phyloP scores from a whole-genome alignment of 2,329 filamentous ascomycete genomes.

The Diplocarpon mali region DNA sequence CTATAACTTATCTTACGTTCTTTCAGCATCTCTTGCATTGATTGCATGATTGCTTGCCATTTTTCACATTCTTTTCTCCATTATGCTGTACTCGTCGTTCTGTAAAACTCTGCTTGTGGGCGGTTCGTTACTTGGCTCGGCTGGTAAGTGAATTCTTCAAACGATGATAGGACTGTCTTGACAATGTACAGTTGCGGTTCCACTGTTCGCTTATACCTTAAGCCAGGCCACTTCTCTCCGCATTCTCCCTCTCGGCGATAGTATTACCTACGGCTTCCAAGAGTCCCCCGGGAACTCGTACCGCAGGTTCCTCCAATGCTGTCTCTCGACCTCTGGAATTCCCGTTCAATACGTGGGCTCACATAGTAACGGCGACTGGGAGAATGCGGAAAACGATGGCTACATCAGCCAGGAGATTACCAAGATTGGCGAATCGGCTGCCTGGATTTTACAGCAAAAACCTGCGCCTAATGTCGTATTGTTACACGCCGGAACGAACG shows the following conservation, averaged over 20 bases:
- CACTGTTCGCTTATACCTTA: background rate
- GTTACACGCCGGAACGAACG: slow-evolving; percentile 28
- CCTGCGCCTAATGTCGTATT: slow-evolving; percentile 27
- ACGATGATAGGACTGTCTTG: background rate
- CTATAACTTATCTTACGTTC: too few relatives aligned
- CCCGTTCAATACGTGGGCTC: slow-evolving; percentile 27
- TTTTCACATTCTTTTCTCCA: background rate
- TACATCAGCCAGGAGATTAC: slow-evolving; percentile 26
- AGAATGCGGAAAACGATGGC: slow-evolving; percentile 27
- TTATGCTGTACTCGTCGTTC: background rate
- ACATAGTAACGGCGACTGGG: slow-evolving; percentile 25
- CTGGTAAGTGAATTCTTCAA: background rate
- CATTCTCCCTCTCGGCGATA: slow-evolving; percentile 29
- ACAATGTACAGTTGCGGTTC: background rate
- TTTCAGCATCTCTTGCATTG: too few relatives aligned
- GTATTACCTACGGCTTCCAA: slow-evolving; percentile 29
- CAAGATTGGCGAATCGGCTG: slow-evolving; percentile 19
- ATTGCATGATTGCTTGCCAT: too few relatives aligned
- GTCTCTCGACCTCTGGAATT: slow-evolving; percentile 18
- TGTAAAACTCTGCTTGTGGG: background rate
- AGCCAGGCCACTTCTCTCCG: slow-evolving; percentile 1
- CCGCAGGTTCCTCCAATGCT: slow-evolving; percentile 23
- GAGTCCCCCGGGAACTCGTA: slow-evolving; percentile 30
- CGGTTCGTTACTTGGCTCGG: background rate
- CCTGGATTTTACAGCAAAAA: slow-evolving; percentile 9